Evolutionary conservation across 768 basidiomycete genomes (phyloP), one percentile per base, ranked within the genome.

Genomic region (Rhizopogon roseolus): DNA sequence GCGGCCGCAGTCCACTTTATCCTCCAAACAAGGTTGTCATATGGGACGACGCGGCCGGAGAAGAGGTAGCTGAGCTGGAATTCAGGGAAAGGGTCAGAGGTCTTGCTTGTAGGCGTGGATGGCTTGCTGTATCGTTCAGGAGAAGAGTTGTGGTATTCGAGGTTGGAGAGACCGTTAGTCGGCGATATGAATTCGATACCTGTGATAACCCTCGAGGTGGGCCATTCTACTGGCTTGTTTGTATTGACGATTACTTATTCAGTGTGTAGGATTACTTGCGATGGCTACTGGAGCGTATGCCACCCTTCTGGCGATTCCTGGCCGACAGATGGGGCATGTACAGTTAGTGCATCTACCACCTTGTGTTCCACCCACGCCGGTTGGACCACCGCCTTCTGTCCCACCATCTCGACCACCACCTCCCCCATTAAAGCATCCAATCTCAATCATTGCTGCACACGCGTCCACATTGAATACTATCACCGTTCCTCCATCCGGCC

Each of bases 1-100:
- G 93, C 42, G 91, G 93, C 38, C 80, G 85, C 52, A 93, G 89
- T 66, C 93, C 93, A 29, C 80, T 87, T 9, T 95, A 93, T 70
- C 89, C 93, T 28, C 89, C 88, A 28, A 95, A 95, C 72, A 95
- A 96, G 73, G 89, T 94, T 51, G 77, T 95, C 58, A 67, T 96
- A 50, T 95, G 91, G 91, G 88, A 95, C 68, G 92, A 92, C 70
- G 79, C 78, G 3, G 71, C 80, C 4, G 82, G 81, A n/a, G 73
- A 74, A 56, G 89, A 93, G 65, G 87, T 92, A 46, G 90, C 89
- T 37, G 91, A 94, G 67, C 78, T 95, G 55, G 92, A 94, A 71
- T 95, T 96, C 64, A 78, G 88, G 62, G 93, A 93, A 70, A 76
- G 79, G 54, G 91, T 93, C 1, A 77, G 88, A 54, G 90, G 90